A percentile compares a stretch with the other conserved stretches of the same genome.
These are phyloP conservation scores for Fusarium chlamydosporum DNA, from an alignment of 2,329 filamentous ascomycete genomes.

Conservation along the genomic window DNA sequence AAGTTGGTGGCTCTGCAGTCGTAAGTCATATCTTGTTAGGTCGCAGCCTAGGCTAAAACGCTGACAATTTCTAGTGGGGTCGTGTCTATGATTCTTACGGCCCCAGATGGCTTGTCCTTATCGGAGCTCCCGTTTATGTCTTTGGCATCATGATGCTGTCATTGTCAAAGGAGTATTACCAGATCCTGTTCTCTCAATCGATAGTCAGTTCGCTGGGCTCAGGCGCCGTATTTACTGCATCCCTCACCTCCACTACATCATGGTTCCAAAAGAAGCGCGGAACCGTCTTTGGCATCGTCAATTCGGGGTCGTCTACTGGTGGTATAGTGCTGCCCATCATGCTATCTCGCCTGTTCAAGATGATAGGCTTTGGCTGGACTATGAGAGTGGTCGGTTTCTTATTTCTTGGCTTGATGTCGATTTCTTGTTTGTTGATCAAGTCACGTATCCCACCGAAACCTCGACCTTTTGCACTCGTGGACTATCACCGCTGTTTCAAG, in stretches of 20 bases:
- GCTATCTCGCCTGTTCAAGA: background rate
- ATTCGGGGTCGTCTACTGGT: background rate
- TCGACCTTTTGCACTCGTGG: accelerated
- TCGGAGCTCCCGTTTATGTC: background rate
- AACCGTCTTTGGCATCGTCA: background rate
- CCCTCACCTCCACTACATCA: background rate
- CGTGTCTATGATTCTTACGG: conserved; percentile 11
- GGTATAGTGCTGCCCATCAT: background rate
- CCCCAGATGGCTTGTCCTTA: background rate
- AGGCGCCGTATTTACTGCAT: background rate
- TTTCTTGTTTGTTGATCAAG: background rate
- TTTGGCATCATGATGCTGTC: conserved; percentile 2
- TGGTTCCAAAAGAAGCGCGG: background rate
- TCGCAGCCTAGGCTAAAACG: accelerated
- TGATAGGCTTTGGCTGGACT: background rate
- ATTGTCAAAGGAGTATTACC: background rate
- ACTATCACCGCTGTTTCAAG: accelerated
- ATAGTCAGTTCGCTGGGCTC: background rate
- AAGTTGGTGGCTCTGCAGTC: background rate
- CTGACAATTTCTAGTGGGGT: background rate
- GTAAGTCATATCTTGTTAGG: accelerated
- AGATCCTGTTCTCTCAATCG: background rate
- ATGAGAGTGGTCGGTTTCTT: background rate
- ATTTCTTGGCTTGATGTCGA: background rate
- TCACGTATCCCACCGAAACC: accelerated